phyloP scores from a whole-genome alignment of 164 flowering plant species.

The Nymphaea thermarum region DNA sequence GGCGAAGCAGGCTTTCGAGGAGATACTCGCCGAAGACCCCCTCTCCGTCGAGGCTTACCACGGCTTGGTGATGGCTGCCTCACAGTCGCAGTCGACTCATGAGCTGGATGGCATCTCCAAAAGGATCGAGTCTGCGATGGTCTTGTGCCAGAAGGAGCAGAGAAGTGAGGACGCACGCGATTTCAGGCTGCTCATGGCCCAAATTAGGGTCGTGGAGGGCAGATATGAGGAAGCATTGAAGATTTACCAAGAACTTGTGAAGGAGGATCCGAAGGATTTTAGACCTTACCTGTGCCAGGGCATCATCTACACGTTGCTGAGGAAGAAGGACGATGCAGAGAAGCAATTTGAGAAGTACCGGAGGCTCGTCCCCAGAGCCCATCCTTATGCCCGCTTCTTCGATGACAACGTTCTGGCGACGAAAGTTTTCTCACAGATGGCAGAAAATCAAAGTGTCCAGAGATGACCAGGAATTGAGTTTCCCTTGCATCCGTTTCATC shows the following conservation, averaged over 20 bases:
- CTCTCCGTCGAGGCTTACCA: conserved; percentile 69
- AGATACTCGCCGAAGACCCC: conserved; percentile 50
- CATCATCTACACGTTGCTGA: conserved; percentile 61
- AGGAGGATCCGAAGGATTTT: conserved; percentile 87
- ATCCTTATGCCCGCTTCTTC: conserved; percentile 60
- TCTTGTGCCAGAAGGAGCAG: conserved; percentile 49
- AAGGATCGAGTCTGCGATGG: conserved; percentile 45
- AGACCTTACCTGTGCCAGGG: conserved; percentile 89
- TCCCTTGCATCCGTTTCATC: background rate
- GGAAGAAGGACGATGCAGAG: conserved; percentile 69
- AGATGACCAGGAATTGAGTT: background rate
- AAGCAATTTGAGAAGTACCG: conserved; percentile 60
- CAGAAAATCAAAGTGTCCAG: conserved; percentile 21
- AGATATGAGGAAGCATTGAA: conserved; percentile 60
- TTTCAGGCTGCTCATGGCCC: conserved; percentile 71
- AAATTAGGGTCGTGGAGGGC: conserved; percentile 53
- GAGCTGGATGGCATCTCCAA: conserved; percentile 32
- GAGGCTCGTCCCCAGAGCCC: conserved; percentile 68
- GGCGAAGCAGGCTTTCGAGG: conserved; percentile 51
- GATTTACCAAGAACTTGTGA: conserved; percentile 62
- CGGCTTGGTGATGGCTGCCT: conserved; percentile 50
- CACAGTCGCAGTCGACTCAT: conserved; percentile 18
- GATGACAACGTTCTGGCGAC: conserved; percentile 59
- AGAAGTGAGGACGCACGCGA: conserved; percentile 42
- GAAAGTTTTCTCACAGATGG: conserved; percentile 45